Evolutionary conservation across 2,329 filamentous ascomycete species (phyloP).

Genomic region (Colletotrichum eleusines): DNA sequence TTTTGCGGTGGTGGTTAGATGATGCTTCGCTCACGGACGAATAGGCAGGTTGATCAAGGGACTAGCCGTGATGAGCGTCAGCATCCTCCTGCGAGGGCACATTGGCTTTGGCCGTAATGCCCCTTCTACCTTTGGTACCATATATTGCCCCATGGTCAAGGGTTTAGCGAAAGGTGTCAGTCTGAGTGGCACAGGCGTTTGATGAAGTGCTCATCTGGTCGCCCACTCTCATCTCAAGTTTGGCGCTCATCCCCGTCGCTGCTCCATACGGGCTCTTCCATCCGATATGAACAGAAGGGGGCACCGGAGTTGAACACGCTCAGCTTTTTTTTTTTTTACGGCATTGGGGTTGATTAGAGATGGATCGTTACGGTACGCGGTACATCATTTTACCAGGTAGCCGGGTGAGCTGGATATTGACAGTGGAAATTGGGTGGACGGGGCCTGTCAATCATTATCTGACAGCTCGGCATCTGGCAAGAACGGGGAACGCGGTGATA

Average conservation of each 20-base stretch:
- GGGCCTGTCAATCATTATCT: conserved; percentile 32
- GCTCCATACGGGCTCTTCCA: conserved; percentile 20
- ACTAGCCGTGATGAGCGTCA: conserved; percentile 21
- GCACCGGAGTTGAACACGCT: not conserved
- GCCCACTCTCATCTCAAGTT: conserved; percentile 27
- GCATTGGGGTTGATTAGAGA: not conserved
- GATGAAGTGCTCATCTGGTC: conserved; percentile 22
- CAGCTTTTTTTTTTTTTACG: not conserved
- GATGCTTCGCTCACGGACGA: conserved; percentile 24
- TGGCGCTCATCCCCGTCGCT: conserved; percentile 3
- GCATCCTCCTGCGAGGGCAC: conserved; percentile 19
- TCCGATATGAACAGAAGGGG: conserved; percentile 9
- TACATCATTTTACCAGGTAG: conserved; percentile 23
- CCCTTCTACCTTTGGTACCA: not conserved
- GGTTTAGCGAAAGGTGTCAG: not conserved
- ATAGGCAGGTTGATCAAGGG: conserved; percentile 4
- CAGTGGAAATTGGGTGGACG: conserved; percentile 29
- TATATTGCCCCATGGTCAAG: not conserved
- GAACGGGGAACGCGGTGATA: not conserved
- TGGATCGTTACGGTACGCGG: not conserved
- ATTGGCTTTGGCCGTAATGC: conserved; percentile 2
- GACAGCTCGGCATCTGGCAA: conserved; percentile 6
- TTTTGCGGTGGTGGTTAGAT: not conserved
- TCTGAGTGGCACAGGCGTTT: conserved; percentile 20
- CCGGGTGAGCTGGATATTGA: conserved; percentile 15